Percentiles rank a stretch among this genome's conserved stretches.
Conservation (phyloP, 768 basidiomycete genomes). For the Suillus fuscotomentosus region DNA sequence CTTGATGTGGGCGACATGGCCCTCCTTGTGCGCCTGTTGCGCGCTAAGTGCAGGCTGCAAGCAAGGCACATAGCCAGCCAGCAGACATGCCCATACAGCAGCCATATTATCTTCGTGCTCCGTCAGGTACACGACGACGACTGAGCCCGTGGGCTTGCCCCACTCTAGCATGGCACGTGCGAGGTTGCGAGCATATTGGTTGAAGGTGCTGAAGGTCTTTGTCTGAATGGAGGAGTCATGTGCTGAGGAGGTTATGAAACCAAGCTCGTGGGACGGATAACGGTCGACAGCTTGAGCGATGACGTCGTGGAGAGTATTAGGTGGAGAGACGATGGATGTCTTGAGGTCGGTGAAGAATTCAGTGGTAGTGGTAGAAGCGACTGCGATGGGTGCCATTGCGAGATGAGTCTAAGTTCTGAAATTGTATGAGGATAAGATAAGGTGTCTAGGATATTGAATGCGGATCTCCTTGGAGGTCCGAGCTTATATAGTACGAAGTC, state of each 20-base stretch:
- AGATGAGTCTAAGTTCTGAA: background rate
- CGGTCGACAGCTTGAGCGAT: slow-evolving; percentile 19
- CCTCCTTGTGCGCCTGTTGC: slow-evolving; percentile 30
- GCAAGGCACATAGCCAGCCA: slow-evolving; percentile 32
- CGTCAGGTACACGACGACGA: slow-evolving; percentile 29
- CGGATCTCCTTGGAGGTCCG: slow-evolving; percentile 8
- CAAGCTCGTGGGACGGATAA: slow-evolving; percentile 26
- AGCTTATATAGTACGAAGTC: slow-evolving; percentile 20
- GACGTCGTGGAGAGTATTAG: slow-evolving; percentile 21
- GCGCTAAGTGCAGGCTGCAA: slow-evolving; percentile 32
- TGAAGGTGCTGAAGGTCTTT: slow-evolving; percentile 22
- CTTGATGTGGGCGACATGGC: slow-evolving; percentile 28
- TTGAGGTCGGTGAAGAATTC: slow-evolving; percentile 5
- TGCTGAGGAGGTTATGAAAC: slow-evolving; percentile 27
- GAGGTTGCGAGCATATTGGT: slow-evolving; percentile 14
- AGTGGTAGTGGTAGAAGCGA: slow-evolving; percentile 12
- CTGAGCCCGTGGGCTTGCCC: slow-evolving; percentile 24
- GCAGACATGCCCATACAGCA: slow-evolving; percentile 29
- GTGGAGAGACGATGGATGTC: background rate
- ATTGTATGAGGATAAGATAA: background rate
- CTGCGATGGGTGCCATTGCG: slow-evolving; percentile 18
- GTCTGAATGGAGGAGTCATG: slow-evolving; percentile 29
- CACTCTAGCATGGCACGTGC: slow-evolving; percentile 22
- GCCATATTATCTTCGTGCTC: slow-evolving; percentile 35
- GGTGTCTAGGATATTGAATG: slow-evolving; percentile 6